Conservation (phyloP, 768 basidiomycete species). For the Paxillus involutus region DNA sequence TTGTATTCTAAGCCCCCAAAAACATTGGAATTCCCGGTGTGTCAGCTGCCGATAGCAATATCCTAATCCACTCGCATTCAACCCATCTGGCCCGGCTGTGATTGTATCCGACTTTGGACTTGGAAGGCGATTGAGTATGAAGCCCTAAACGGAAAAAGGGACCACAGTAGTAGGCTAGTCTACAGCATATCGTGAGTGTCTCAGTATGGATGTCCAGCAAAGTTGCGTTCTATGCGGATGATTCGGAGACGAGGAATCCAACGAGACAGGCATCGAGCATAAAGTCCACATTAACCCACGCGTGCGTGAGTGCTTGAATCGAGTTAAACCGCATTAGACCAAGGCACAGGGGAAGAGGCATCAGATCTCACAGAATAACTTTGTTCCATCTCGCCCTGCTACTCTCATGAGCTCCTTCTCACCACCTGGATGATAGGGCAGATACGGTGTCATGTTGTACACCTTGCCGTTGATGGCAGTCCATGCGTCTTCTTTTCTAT, state of each 20-base stretch:
- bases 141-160: neutral
- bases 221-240: constrained; percentile 34
- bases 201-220: neutral
- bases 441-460: constrained; percentile 93
- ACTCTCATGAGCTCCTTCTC: constrained; percentile 93
- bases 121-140: neutral
- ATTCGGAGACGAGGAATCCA: constrained; percentile 82
- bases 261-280: constrained; percentile 94
- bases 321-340: constrained; percentile 2
- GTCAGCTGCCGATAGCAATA: neutral
- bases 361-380: constrained; percentile 76
- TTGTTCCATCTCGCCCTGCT: constrained; percentile 93
- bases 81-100: neutral
- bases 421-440: constrained; percentile 92
- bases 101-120: neutral
- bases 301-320: constrained; percentile 78
- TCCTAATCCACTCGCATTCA: neutral
- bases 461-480: constrained; percentile 89
- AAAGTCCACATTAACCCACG: constrained; percentile 95
- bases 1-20: too few relatives aligned
- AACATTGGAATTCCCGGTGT: too few relatives aligned
- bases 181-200: neutral
- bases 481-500: constrained; percentile 89
- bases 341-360: neutral
- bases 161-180: neutral